Evolutionary conservation across 306 rosid genomes (phyloP).

Genomic region (Sechiopsis laciniata): DNA sequence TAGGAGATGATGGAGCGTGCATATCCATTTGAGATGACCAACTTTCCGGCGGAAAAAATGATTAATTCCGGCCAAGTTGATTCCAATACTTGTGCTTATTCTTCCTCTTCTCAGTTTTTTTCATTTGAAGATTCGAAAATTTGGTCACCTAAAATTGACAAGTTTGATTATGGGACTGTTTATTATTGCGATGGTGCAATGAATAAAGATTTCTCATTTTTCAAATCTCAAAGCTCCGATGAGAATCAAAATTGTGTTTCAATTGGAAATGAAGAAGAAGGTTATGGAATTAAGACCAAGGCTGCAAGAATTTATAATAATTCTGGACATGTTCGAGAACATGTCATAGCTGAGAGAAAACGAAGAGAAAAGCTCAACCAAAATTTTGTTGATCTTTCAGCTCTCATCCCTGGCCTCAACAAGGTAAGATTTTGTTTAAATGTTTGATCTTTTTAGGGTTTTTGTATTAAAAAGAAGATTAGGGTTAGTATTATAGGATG

Average conservation of each 20-base stretch:
- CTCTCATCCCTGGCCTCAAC: constrained; percentile 45
- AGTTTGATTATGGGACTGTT: not conserved
- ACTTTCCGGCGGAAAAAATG: constrained; percentile 20
- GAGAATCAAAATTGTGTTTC: too few relatives aligned
- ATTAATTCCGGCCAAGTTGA: constrained; percentile 16
- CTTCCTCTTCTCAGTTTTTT: constrained; percentile 44
- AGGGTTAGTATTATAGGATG: too few relatives aligned
- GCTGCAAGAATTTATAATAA: not conserved
- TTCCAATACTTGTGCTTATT: constrained; percentile 21
- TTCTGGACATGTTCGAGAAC: constrained; percentile 36
- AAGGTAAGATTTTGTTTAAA: constrained; percentile 36
- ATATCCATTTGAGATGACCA: not conserved
- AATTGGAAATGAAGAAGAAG: too few relatives aligned
- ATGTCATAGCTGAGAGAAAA: constrained; percentile 48
- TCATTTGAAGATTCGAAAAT: constrained; percentile 44
- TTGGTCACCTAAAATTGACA: not conserved
- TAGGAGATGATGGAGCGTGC: constrained; percentile 33
- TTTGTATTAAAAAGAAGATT: too few relatives aligned
- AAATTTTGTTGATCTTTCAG: constrained; percentile 41
- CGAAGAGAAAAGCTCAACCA: constrained; percentile 48
- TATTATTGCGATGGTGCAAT: not conserved
- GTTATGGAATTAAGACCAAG: too few relatives aligned
- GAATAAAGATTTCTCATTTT: not conserved
- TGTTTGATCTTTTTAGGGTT: too few relatives aligned
- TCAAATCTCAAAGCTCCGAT: too few relatives aligned